Evolutionary conservation across 768 basidiomycete genomes (phyloP).

Genomic region (Suillus subalutaceus): DNA sequence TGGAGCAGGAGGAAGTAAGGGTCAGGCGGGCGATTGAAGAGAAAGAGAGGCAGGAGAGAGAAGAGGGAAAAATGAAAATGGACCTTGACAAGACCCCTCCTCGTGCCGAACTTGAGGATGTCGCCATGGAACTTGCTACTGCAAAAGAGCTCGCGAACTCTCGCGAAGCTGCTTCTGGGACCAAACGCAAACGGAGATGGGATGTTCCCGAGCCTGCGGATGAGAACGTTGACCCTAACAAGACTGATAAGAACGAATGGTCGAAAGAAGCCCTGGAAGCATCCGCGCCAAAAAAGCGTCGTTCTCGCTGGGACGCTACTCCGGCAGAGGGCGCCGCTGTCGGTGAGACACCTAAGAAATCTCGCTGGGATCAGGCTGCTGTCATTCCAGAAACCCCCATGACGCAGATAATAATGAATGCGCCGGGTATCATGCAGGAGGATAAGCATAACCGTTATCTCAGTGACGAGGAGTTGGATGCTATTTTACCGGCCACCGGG

Average conservation of each 20-base stretch:
- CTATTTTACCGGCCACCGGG: slow-evolving; percentile 81
- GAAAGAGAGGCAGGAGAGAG: slow-evolving; percentile 77
- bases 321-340: slow-evolving; percentile 63
- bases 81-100: slow-evolving; percentile 94
- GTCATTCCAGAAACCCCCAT: slow-evolving; percentile 68
- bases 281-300: slow-evolving; percentile 84
- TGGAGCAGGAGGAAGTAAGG: slow-evolving; percentile 92
- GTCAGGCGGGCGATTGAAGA: slow-evolving; percentile 87
- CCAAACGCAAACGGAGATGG: slow-evolving; percentile 82
- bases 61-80: slow-evolving; percentile 75
- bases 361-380: slow-evolving; percentile 97
- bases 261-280: slow-evolving; percentile 74
- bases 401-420: slow-evolving; percentile 86
- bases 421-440: slow-evolving; percentile 80
- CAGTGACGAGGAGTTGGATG: slow-evolving; percentile 93
- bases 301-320: slow-evolving; percentile 95
- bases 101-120: slow-evolving; percentile 73
- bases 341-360: slow-evolving; percentile 81
- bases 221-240: slow-evolving; percentile 67
- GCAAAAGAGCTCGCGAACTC: slow-evolving; percentile 40
- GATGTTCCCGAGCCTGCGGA: slow-evolving; percentile 66
- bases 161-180: slow-evolving; percentile 46
- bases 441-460: slow-evolving; percentile 97
- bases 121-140: slow-evolving; percentile 67
- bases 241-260: slow-evolving; percentile 66